These are phyloP conservation scores for Ampelomyces quisqualis DNA, from an alignment of 2,329 filamentous ascomycete species.

Conservation along the genomic window DNA sequence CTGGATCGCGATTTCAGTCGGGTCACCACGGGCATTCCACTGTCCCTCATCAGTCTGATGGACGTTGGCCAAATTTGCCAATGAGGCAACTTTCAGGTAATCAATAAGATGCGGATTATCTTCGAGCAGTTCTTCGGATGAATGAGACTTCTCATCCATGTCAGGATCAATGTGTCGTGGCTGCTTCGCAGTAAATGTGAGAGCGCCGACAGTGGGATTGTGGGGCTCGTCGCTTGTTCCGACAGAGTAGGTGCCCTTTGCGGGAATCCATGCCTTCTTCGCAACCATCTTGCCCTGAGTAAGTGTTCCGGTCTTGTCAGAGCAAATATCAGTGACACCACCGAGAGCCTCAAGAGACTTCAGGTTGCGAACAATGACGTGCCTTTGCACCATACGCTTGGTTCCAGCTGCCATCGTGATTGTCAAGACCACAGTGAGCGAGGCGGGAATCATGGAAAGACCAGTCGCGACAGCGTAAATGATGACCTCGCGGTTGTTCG, in stretches of 20 bases:
- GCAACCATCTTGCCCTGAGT: constrained; percentile 42
- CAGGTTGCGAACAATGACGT: constrained; percentile 42
- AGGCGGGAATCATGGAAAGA: constrained; percentile 42
- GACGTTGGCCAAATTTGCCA: constrained; percentile 55
- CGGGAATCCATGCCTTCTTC: constrained; percentile 39
- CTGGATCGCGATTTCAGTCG: constrained; percentile 71
- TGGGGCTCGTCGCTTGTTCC: constrained; percentile 31
- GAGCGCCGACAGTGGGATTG: constrained; percentile 34
- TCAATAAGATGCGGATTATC: constrained; percentile 33
- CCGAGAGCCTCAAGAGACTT: constrained; percentile 41
- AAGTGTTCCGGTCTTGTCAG: constrained; percentile 38
- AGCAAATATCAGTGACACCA: constrained; percentile 40
- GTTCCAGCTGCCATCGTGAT: constrained; percentile 44
- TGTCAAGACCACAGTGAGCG: constrained; percentile 39
- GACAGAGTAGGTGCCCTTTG: constrained; percentile 37
- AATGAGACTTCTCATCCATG: constrained; percentile 24
- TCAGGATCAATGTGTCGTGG: constrained; percentile 34
- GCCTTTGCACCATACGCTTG: constrained; percentile 38
- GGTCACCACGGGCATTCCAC: constrained; percentile 41
- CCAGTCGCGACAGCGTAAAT: constrained; percentile 43
- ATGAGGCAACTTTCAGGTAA: constrained; percentile 39
- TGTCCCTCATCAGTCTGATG: constrained; percentile 45
- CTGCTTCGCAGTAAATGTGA: constrained; percentile 32
- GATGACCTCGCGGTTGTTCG: constrained; percentile 41
- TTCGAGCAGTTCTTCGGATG: constrained; percentile 27